Conservation (phyloP, 75 land plant genomes). For the Cryptomeria japonica region DNA sequence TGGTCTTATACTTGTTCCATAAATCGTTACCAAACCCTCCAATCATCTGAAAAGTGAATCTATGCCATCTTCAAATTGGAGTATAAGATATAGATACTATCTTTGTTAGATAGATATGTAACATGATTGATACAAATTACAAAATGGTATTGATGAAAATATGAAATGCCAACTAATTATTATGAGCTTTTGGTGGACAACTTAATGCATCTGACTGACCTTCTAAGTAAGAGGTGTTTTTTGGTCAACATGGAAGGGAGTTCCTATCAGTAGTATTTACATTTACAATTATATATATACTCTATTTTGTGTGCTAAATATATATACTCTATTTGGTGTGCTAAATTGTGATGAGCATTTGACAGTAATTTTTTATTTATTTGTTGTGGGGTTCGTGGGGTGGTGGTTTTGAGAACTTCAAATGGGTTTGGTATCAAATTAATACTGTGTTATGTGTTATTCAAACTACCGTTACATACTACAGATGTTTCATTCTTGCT, state of each 20-base stretch:
- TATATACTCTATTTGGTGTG: not conserved
- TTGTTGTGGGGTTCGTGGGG: not conserved
- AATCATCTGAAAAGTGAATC: not conserved
- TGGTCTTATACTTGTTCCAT: not conserved
- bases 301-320: not conserved
- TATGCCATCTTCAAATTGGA: not conserved
- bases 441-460: not conserved
- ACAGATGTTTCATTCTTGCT: not conserved
- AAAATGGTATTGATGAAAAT: not conserved
- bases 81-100: not conserved
- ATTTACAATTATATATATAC: not conserved
- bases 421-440: too few species aligned
- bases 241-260: not conserved
- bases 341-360: not conserved
- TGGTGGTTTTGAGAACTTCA: too few species aligned
- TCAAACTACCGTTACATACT: not conserved
- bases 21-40: not conserved
- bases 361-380: not conserved
- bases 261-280: not conserved
- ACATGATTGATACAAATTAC: not conserved
- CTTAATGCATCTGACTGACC: not conserved
- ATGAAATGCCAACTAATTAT: not conserved
- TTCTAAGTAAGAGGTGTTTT: not conserved
- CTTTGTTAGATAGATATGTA: not conserved
- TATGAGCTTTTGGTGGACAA: not conserved